Base-by-base conservation (phyloP, 805 yeast species). In the Tetrapisispora arboricola region DNA sequence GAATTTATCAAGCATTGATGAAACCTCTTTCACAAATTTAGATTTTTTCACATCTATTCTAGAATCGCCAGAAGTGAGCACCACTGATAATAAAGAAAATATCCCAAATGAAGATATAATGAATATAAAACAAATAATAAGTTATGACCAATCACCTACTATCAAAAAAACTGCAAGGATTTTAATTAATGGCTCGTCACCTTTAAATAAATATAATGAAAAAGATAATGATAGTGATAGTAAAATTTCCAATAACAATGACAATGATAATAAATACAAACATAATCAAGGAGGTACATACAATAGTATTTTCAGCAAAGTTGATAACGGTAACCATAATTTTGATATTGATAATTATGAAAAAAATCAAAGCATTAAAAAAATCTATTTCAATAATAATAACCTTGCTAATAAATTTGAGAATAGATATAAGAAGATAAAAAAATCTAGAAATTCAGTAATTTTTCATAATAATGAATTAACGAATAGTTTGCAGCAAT, bases 401-500 rank as follows among this genome's bases (percentile, higher is more conserved):
- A 2, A 43, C n/a, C n/a, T n/a, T 49, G 10, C 47, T 49, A 25
- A 46, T 43, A 38, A 39, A 43, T 33, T 43, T 45, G 39, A 42
- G 16, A 50, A 49, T 26, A 45, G 45, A 38, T 49, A 42, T 30
- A 54, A 54, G 36, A 58, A 59, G 32, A 39, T 54, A 12, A 57
- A 53, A 36, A 56, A 53, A 36, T 47, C 58, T 7, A 48, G 48
- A 53, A 57, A 39, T 21, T 49, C 51, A 45, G 61, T 37, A 38
- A 48, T 44, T 40, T 54, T 40, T 39, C 54, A 41, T 33, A 61
- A 60, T 40, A 49, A 46, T 16, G 63, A 57, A 36, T 42, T 61
- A 31, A 53, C 61, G 7, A 53, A 52, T 28, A 57, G 57, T 39
- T 44, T 61, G 29, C 64, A 60, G 46, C 62, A 58, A 41, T 53